These are phyloP conservation scores for Diplodia intermedia DNA, from an alignment of 2,329 filamentous ascomycete species.

Conservation along the genomic window DNA sequence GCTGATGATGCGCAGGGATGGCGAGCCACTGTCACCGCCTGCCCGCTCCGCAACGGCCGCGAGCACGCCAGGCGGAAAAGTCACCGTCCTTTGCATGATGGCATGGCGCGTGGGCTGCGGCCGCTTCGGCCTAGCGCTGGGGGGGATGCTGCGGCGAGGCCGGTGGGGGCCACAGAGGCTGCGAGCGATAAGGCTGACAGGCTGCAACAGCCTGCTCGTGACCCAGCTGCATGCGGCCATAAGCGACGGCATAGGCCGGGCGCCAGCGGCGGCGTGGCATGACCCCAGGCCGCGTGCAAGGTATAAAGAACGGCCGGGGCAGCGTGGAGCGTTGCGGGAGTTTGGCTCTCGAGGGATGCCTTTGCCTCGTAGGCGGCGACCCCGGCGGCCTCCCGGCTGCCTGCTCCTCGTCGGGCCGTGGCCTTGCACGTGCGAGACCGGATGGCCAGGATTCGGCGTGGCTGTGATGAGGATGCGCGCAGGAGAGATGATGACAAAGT, in stretches of 20 bases:
- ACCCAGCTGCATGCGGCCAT: neutral
- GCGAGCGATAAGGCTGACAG: conserved; percentile 14
- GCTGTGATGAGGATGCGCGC: too few relatives aligned
- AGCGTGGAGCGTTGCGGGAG: neutral
- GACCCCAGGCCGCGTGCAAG: neutral
- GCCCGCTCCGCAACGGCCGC: neutral
- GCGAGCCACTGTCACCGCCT: conserved; percentile 3
- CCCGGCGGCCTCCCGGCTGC: neutral
- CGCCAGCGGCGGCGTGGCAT: neutral
- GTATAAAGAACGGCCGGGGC: neutral
- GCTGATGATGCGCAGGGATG: conserved; percentile 12
- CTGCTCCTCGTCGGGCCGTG: neutral
- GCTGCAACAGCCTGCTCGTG: conserved; percentile 1
- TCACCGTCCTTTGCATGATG: neutral
- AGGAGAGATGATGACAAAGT: too few relatives aligned
- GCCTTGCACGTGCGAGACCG: neutral
- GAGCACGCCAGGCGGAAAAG: neutral
- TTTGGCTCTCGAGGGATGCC: neutral
- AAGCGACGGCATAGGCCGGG: neutral
- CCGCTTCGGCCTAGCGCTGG: neutral
- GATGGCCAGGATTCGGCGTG: too few relatives aligned
- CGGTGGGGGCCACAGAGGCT: conserved; percentile 20
- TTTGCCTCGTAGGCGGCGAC: conserved; percentile 1
- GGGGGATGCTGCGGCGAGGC: neutral
- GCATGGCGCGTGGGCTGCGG: neutral